Base-by-base conservation (phyloP, 192 early-diverging fungal genomes). In the Linnemannia schmuckeri region DNA sequence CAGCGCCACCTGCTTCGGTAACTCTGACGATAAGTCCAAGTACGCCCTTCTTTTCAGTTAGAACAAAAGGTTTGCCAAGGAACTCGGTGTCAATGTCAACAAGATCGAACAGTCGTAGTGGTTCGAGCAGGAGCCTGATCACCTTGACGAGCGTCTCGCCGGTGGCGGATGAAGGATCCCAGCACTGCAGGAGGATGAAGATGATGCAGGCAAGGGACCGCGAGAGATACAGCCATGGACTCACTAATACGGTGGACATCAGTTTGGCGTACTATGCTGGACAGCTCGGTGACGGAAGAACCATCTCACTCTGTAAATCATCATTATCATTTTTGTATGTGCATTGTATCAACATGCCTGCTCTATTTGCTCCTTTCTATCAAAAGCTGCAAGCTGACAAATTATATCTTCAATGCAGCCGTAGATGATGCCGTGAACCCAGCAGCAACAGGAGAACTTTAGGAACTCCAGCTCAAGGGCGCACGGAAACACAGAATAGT, bases 391-490 rank as follows among this genome's bases (percentile, higher is more conserved):
- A 30, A 33, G 12, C 27, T 68, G 12, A 17, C 44, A 46, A 46
- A 12, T 13, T 46, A 12, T 37, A 37, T 37, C 37, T 46, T 4
- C 41, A 72, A 30, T 22, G 37, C 37, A 37, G 37, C 37, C 27
- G 66, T 70, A 90, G 90, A 88, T 69, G 91, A 92, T 72, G 89
- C 90, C 1, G 77, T 88, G 20, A 77, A 79, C 7, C 75, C 37
- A 1, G 3, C 37, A 37, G 79, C 68, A 8, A 87, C 84, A 20
- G 88, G 89, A 4, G 80, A 90, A 22, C 52, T 85, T 1, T 96
- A 92, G 93, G 97, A 98, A 74, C 35, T 97, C 41, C 96, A 98
- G 85, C 88, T 98, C 35, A 98, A 98, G 82, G 97, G 97, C 37
- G 94, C 94, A 1, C 95, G 97, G 6, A 89, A 92, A 98, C 97